phyloP scores from a whole-genome alignment of 75 land plant species.

The Adiantum capillusveneris region DNA sequence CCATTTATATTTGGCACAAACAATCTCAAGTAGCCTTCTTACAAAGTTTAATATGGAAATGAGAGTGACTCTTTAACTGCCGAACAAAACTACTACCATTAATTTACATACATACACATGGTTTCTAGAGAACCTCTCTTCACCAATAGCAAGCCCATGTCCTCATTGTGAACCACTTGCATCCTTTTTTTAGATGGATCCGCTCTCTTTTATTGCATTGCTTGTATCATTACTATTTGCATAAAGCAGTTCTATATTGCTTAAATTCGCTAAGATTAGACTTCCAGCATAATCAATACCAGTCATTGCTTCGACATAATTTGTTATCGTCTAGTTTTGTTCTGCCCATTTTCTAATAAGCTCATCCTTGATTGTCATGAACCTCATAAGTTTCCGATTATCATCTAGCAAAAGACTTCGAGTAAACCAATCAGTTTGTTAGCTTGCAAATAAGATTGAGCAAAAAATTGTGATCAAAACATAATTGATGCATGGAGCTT shows the following conservation, averaged over 20 bases:
- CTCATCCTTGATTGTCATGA: conserved; percentile 69
- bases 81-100: conserved; percentile 94
- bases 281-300: conserved; percentile 33
- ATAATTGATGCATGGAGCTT: too few species aligned
- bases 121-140: conserved; percentile 54
- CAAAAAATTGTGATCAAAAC: too few species aligned
- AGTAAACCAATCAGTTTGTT: conserved; percentile 77
- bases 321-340: conserved; percentile 88
- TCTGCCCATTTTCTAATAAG: conserved; percentile 60
- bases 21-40: not conserved
- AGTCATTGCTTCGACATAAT: conserved; percentile 78
- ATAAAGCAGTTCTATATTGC: conserved; percentile 1
- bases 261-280: conserved; percentile 11
- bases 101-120: conserved; percentile 83
- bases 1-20: too few species aligned
- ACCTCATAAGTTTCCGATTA: conserved; percentile 45
- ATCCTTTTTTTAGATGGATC: not conserved
- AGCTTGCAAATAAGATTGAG: too few species aligned
- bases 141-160: conserved; percentile 94
- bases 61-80: conserved; percentile 59
- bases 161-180: conserved; percentile 6
- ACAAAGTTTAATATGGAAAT: not conserved
- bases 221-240: conserved; percentile 12
- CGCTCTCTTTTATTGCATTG: not conserved
- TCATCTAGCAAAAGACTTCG: conserved; percentile 84